Conservation (phyloP, 1,284 basidiomycete genomes). For the Sporisorium sorghi region DNA sequence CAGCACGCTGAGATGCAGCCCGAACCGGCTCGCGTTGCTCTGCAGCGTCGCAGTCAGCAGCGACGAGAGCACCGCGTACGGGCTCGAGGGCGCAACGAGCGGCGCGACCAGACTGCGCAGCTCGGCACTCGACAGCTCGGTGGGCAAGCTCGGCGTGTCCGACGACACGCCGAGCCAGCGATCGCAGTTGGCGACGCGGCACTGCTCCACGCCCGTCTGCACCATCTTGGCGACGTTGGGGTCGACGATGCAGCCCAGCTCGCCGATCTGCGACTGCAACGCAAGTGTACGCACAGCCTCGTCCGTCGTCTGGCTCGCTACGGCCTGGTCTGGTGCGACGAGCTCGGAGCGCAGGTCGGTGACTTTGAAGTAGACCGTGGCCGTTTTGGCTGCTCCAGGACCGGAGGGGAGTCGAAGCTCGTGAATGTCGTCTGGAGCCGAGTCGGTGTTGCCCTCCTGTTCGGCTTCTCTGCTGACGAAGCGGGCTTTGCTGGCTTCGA, state of each 20-base stretch:
- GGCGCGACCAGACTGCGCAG: constrained; percentile 29
- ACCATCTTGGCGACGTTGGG: constrained; percentile 76
- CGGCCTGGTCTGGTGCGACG: constrained; percentile 68
- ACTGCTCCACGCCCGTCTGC: constrained; percentile 82
- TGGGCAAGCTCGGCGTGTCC: constrained; percentile 50
- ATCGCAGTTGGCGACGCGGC: constrained; percentile 75
- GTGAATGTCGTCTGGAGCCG: constrained; percentile 68
- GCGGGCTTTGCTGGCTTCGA: constrained; percentile 73
- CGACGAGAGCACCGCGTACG: constrained; percentile 41
- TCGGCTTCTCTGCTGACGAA: constrained; percentile 52
- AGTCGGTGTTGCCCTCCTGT: constrained; percentile 47
- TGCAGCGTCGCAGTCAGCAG: constrained; percentile 63
- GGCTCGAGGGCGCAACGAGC: constrained; percentile 38
- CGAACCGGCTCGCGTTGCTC: constrained; percentile 51
- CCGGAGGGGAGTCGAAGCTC: constrained; percentile 39
- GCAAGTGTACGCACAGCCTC: constrained; percentile 32
- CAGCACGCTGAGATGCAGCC: constrained; percentile 72
- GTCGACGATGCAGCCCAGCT: constrained; percentile 81
- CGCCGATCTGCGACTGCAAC: constrained; percentile 72
- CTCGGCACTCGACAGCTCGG: constrained; percentile 9
- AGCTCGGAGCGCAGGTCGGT: constrained; percentile 80
- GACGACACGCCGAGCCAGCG: constrained; percentile 74
- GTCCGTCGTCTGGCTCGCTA: constrained; percentile 36
- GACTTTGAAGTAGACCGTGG: constrained; percentile 80
- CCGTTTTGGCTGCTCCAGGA: constrained; percentile 60